Base-by-base conservation (phyloP, 202 grass and related monocot species). In the Schoenoplectus tabernaemontani region DNA sequence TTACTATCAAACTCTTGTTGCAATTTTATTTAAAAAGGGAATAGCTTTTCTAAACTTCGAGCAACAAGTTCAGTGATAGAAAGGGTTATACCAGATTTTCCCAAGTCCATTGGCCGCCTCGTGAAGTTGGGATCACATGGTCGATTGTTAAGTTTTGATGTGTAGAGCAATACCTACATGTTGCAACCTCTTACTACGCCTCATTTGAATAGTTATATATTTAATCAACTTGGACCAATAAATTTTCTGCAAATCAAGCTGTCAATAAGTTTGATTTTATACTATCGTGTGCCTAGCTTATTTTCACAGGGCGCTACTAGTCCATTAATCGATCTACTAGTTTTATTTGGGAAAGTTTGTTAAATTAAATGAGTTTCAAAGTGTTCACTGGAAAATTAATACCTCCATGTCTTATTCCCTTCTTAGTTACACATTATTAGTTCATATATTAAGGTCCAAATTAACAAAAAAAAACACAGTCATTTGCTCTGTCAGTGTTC, bases 101-200 rank as follows among this genome's bases (percentile, higher is more conserved):
- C 95, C 95, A 98, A 66, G 81, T 87, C 95, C 91, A 94, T 90
- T 98, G 73, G 42, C 95, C 95, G 1, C 95, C 95, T 54, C 86
- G 84, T 23, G 95, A 90, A 81, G 59, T 87, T 0, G 95, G 95
- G 58, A 98, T 80, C 19, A 98, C 86, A 86, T 98, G 95, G 70
- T 98, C 95, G 33, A 98, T 94, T 0, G 95, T 98, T 79, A 98
- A 85, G 56, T 92, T 83, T 1, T 92, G 83, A 38, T 19, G 83
- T 23, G 88, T 88, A 84, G 89, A 84, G 68, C 95, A 98, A 78
- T 98, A 98, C 80, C 91, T 94, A 67, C 78, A 90, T 65, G 75
- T 53, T 41, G 79, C 61, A 56, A 53, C 26, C 6, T 28, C 13
- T 44, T 56, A 61, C 44, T 69, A 68, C 62, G 76, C 4, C 23